These are phyloP conservation scores for Dioscorea dumetorum DNA, from an alignment of 106 monocot species.

Conservation along the genomic window DNA sequence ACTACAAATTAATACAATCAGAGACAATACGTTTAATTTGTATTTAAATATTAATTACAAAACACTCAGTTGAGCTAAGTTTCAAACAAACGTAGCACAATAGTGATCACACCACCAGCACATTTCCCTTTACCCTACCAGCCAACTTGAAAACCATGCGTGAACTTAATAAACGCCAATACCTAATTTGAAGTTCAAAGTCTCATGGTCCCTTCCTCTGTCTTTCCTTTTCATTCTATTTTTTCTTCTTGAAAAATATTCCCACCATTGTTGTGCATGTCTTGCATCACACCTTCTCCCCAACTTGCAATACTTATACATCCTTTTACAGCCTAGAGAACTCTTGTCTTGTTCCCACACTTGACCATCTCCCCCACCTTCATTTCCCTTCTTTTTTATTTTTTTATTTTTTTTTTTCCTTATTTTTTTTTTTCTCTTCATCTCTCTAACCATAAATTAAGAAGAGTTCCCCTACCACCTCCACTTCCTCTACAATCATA, in stretches of 20 bases:
- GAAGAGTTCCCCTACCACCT: background rate
- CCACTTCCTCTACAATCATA: slow-evolving; percentile 11
- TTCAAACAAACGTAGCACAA: too few relatives aligned
- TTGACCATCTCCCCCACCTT: background rate
- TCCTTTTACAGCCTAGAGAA: background rate
- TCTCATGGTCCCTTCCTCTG: background rate
- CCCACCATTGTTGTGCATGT: background rate
- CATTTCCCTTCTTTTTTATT: background rate
- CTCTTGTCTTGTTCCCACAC: slow-evolving; percentile 1
- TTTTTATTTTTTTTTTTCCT: background rate
- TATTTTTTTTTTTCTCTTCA: background rate
- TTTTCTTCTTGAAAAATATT: slow-evolving; percentile 4
- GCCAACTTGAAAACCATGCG: too few relatives aligned
- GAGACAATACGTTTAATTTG: too few relatives aligned
- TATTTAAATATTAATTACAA: too few relatives aligned
- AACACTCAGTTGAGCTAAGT: too few relatives aligned
- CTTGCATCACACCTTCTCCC: slow-evolving; percentile 6
- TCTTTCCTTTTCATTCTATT: background rate
- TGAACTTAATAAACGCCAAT: too few relatives aligned
- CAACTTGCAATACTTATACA: slow-evolving; percentile 13
- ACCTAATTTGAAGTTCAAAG: background rate
- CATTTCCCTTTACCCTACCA: too few relatives aligned
- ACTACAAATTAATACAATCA: too few relatives aligned
- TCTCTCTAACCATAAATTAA: slow-evolving; percentile 1
- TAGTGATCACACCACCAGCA: too few relatives aligned